Base-by-base conservation (phyloP, 768 basidiomycete genomes). In the Mycena floridula region DNA sequence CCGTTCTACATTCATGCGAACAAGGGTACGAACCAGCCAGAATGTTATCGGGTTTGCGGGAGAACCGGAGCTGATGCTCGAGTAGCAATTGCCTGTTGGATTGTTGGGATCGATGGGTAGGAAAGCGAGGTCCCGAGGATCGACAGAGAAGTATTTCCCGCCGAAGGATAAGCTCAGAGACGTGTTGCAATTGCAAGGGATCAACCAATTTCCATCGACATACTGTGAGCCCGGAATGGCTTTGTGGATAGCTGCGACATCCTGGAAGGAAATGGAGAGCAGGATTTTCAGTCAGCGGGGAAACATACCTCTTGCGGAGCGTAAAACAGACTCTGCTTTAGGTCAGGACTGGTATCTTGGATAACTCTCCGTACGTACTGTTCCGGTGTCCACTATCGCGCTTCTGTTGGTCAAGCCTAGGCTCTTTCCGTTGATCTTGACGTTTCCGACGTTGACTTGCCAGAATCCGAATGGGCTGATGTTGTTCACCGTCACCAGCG, bases 391-490 rank as follows among this genome's bases (percentile, higher is more conserved):
- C 2, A 73, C 64, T 45, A 81, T 76, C 25, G 77, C 76, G 15
- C 72, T 74, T 50, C 74, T 76, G 37, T 61, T 62, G 3, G 46
- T 41, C n/a, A 75, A 54, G 15, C 64, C 61, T 24, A 60, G 52
- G 48, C 57, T 56, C 25, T 58, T 28, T 25, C 73, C 75, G 53
- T 77, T 59, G 40, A 72, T 63, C 12, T 65, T 60, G 43, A 77
- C 60, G 22, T 60, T 59, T 25, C 63, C 60, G 51, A 81, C 55
- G 16, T 61, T 59, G 16, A 63, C 74, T 58, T 82, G 77, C 79
- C 81, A 82, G 60, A 79, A 81, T 35, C 79, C 78, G 7, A 58
- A 37, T 8, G 38, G 28, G 58, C 72, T 80, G 47, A 79, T 69
- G 44, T 80, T 82, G 25, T 59, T 49, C 30, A 82, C 52, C 4